Evolutionary conservation across 805 yeast species (phyloP).

Genomic region (Naumovozyma castellii): DNA sequence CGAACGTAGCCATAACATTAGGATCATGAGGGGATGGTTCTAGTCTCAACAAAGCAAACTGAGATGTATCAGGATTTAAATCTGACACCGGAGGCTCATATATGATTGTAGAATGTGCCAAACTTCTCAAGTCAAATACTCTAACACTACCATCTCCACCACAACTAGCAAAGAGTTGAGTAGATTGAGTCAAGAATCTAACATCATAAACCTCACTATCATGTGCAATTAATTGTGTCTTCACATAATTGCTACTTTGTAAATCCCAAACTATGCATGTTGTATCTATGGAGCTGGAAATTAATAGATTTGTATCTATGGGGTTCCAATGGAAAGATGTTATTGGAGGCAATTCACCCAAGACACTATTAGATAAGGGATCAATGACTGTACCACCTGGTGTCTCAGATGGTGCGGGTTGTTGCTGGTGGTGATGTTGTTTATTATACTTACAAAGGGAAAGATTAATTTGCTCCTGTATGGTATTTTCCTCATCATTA

Average conservation of each 20-base stretch:
- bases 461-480: slow-evolving; percentile 35
- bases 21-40: slow-evolving; percentile 74
- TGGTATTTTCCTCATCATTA: slow-evolving; percentile 17
- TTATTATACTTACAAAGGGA: slow-evolving; percentile 36
- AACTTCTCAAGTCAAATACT: slow-evolving; percentile 77
- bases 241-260: slow-evolving; percentile 44
- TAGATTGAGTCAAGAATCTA: slow-evolving; percentile 63
- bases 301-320: slow-evolving; percentile 55
- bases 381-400: neutral
- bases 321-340: slow-evolving; percentile 92
- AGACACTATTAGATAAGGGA: slow-evolving; percentile 1
- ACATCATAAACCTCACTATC: slow-evolving; percentile 94
- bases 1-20: slow-evolving; percentile 76
- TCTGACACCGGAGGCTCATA: slow-evolving; percentile 55
- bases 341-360: slow-evolving; percentile 61
- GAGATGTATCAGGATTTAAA: neutral
- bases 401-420: slow-evolving; percentile 9
- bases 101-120: slow-evolving; percentile 90
- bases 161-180: slow-evolving; percentile 73
- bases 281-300: slow-evolving; percentile 87
- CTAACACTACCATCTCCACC: slow-evolving; percentile 94
- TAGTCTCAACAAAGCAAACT: slow-evolving; percentile 46
- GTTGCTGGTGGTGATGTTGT: slow-evolving; percentile 30
- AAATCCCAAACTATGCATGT: slow-evolving; percentile 95
- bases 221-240: slow-evolving; percentile 92